phyloP scores from a whole-genome alignment of 331 rosid species.

The Malus hybrid region DNA sequence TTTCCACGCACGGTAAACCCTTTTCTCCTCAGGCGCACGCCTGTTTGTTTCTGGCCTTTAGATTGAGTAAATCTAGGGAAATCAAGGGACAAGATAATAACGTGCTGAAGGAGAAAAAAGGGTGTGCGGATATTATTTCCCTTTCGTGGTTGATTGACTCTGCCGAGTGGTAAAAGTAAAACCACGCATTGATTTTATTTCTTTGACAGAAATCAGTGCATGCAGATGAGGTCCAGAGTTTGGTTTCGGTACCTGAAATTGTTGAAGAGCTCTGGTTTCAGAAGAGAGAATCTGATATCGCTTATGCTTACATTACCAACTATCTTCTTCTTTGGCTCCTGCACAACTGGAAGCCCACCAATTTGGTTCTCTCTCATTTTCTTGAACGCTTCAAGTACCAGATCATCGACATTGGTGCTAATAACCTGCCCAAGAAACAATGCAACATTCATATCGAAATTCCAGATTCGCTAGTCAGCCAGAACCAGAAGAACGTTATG shows the following conservation, averaged over 20 bases:
- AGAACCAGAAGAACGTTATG: background rate
- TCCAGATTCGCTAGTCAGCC: constrained; percentile 3
- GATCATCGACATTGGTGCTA: constrained; percentile 48
- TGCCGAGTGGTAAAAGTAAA: background rate
- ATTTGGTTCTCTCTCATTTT: constrained; percentile 61
- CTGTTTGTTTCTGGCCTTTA: too few species aligned
- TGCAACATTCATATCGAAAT: background rate
- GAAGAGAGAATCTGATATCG: constrained; percentile 63
- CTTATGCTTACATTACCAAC: constrained; percentile 72
- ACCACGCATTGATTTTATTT: background rate
- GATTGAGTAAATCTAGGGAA: too few species aligned
- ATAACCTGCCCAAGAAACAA: constrained; percentile 42
- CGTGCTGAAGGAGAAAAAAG: too few species aligned
- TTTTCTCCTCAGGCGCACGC: too few species aligned
- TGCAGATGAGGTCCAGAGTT: background rate
- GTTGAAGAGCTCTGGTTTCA: constrained; percentile 64
- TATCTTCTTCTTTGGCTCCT: constrained; percentile 53
- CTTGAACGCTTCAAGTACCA: constrained; percentile 79
- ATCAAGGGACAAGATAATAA: too few species aligned
- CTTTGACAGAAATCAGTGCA: background rate
- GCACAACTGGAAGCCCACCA: constrained; percentile 80
- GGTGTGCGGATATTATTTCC: too few species aligned
- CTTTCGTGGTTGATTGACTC: too few species aligned
- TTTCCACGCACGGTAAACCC: too few species aligned
- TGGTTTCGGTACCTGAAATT: constrained; percentile 45